phyloP scores from a whole-genome alignment of 495 filamentous ascomycete genomes.

The Letharia columbiana region DNA sequence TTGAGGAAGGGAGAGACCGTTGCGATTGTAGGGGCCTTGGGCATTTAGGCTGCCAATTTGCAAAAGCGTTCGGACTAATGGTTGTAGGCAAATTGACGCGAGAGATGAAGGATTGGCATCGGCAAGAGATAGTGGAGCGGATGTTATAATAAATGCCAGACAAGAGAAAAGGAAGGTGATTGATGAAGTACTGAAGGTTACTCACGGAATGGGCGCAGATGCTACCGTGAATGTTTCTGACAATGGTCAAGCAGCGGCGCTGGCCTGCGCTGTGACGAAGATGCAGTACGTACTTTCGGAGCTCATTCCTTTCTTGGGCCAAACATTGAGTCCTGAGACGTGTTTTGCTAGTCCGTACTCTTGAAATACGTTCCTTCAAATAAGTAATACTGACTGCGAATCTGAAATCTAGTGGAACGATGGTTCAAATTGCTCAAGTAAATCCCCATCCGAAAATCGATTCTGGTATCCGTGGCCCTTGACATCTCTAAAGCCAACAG shows the following conservation, averaged over 20 bases:
- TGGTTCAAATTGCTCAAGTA: conserved; percentile 49
- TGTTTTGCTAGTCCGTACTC: neutral
- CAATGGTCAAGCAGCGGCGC: conserved; percentile 35
- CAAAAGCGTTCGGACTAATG: conserved; percentile 42
- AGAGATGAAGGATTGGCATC: conserved; percentile 45
- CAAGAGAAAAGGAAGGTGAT: conserved; percentile 38
- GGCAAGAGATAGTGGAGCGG: conserved; percentile 37
- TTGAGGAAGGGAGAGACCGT: conserved; percentile 42
- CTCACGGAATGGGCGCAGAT: conserved; percentile 40
- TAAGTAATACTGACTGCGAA: neutral
- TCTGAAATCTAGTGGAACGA: conserved; percentile 28
- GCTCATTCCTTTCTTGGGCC: neutral
- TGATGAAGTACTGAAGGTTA: conserved; percentile 37
- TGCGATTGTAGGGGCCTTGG: conserved; percentile 46
- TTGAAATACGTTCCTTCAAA: neutral
- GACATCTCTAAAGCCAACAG: conserved; percentile 27
- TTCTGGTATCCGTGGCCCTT: neutral
- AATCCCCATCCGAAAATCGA: neutral
- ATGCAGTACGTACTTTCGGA: conserved; percentile 31
- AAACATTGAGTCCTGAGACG: neutral
- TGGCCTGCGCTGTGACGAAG: conserved; percentile 43
- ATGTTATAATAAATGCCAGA: conserved; percentile 45
- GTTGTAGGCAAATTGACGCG: conserved; percentile 47
- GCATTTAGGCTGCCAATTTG: conserved; percentile 48
- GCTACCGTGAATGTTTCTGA: conserved; percentile 42